Evolutionary conservation across 1,284 basidiomycete species (phyloP).

Genomic region (Ustilago loliicola): DNA sequence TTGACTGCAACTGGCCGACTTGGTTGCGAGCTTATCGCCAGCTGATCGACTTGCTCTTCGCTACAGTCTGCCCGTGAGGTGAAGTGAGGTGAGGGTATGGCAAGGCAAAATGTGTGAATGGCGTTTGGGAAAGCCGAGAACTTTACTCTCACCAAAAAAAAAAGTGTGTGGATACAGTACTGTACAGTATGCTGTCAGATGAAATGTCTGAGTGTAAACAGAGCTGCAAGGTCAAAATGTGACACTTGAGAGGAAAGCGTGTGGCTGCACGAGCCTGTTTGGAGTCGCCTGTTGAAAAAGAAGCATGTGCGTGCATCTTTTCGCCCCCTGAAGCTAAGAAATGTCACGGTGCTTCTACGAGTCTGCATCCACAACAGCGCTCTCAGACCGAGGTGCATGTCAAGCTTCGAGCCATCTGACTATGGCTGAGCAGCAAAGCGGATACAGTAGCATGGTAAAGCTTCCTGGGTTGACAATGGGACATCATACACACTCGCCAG

Average conservation of each 20-base stretch:
- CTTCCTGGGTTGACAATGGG: too few species aligned
- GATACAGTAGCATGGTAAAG: too few species aligned
- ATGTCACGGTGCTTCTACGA: not conserved
- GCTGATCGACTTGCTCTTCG: not conserved
- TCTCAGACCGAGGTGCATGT: not conserved
- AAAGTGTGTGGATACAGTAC: not conserved
- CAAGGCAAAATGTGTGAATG: not conserved
- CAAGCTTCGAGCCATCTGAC: not conserved
- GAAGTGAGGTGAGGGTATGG: too few species aligned
- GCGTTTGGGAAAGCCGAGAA: not conserved
- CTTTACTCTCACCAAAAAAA: not conserved
- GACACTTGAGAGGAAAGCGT: not conserved
- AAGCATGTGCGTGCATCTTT: conserved; percentile 13
- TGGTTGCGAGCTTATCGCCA: not conserved
- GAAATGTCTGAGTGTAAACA: not conserved
- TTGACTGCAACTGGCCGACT: too few species aligned
- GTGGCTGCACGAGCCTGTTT: conserved; percentile 7
- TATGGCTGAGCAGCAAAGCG: not conserved
- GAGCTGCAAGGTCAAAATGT: conserved; percentile 7
- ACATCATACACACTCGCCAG: too few species aligned
- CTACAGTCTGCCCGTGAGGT: too few species aligned
- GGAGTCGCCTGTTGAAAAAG: conserved; percentile 7
- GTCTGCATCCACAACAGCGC: not conserved
- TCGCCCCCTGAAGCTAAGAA: not conserved
- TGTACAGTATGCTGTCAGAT: conserved; percentile 2